A percentile compares a stretch with the other conserved stretches of the same genome.
These are phyloP conservation scores for Sphagnum tenellum DNA, from an alignment of 225 moss, liverwort and hornwort species.

Conservation along the genomic window DNA sequence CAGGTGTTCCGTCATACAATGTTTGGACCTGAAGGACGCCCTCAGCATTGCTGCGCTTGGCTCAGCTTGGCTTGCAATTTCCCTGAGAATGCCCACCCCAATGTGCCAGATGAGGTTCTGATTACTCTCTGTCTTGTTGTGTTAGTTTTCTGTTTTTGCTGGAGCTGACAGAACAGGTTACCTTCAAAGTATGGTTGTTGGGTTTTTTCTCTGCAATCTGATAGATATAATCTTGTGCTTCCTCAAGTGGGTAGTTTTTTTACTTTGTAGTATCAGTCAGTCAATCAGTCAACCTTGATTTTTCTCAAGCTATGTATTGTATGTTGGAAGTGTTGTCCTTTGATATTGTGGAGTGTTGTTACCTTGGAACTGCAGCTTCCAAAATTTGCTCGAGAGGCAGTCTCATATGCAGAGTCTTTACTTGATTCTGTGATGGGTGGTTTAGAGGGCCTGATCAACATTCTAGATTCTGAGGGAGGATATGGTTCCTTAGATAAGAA, in stretches of 20 bases:
- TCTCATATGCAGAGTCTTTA: constrained; percentile 76
- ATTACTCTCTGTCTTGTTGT: no score
- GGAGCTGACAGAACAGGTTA: no score
- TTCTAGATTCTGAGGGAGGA: constrained; percentile 95
- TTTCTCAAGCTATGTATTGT: neutral
- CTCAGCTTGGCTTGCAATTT: constrained; percentile 79
- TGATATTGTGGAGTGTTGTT: neutral
- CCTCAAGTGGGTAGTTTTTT: no score
- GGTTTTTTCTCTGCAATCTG: no score
- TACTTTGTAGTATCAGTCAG: neutral
- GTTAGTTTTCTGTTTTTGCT: no score
- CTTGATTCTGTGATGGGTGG: constrained; percentile 98
- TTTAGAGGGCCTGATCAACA: constrained; percentile 92
- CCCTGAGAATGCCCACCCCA: constrained; percentile 92
- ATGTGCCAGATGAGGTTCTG: constrained; percentile 76
- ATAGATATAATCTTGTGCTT: no score
- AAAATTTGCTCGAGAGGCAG: constrained; percentile 77
- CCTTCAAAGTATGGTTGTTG: no score
- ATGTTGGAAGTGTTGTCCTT: neutral
- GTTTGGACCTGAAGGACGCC: constrained; percentile 98
- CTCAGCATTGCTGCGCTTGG: constrained; percentile 99
- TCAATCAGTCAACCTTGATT: neutral
- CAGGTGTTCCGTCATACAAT: constrained; percentile 95
- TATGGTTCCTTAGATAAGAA: constrained; percentile 97
- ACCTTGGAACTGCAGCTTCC: constrained; percentile 30